Conservation (phyloP, 1,284 basidiomycete genomes). For the Fomitopsis betulina region DNA sequence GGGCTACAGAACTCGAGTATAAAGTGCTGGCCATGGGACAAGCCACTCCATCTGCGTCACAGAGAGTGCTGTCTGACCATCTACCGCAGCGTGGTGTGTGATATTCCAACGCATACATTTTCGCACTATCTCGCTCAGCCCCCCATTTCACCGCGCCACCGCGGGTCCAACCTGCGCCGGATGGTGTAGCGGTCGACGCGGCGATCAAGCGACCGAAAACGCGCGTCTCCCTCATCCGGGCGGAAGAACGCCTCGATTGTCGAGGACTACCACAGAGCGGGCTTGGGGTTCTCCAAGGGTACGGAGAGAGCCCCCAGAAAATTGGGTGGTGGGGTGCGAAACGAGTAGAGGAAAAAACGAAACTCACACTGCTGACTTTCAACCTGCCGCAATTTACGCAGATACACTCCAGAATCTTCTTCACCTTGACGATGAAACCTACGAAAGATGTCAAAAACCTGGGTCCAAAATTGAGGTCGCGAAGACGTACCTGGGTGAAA, state of each 20-base stretch:
- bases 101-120: constrained; percentile 35
- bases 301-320: constrained; percentile 93
- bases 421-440: constrained; percentile 99
- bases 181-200: constrained; percentile 65
- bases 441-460: neutral
- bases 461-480: neutral
- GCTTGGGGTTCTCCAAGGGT: constrained; percentile 86
- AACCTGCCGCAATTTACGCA: constrained; percentile 98
- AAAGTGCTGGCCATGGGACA: constrained; percentile 52
- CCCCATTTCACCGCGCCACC: constrained; percentile 88
- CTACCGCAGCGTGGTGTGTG: constrained; percentile 30
- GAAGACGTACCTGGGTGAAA: constrained; percentile 81
- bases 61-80: constrained; percentile 38
- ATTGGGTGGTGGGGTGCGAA: constrained; percentile 88
- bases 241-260: constrained; percentile 76
- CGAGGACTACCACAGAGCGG: constrained; percentile 71
- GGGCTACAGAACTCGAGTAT: constrained; percentile 53
- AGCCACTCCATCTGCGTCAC: constrained; percentile 59
- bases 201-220: constrained; percentile 89
- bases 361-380: constrained; percentile 94
- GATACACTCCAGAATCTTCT: constrained; percentile 99
- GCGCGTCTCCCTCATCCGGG: constrained; percentile 64
- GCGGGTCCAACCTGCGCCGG: constrained; percentile 75
- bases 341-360: constrained; percentile 74
- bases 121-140: constrained; percentile 88